These are phyloP conservation scores for Camellia sinensis DNA, from an alignment of 148 eudicot species.

Conservation along the genomic window DNA sequence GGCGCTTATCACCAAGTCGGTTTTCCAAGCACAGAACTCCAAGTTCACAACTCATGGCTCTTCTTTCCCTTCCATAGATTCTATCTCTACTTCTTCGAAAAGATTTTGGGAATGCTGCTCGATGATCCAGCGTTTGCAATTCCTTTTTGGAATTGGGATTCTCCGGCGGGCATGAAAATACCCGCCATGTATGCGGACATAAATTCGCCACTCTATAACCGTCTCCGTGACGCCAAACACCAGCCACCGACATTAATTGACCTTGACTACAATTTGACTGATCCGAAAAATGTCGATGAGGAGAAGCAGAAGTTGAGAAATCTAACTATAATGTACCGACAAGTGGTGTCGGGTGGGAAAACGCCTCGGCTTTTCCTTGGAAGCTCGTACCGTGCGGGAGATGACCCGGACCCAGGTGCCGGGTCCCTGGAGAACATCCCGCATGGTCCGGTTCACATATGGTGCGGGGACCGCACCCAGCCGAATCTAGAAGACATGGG, in stretches of 20 bases:
- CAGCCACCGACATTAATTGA: conserved; percentile 47
- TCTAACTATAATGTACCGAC: conserved; percentile 69
- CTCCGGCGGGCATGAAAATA: conserved; percentile 55
- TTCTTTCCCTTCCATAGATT: conserved; percentile 78
- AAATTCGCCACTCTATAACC: conserved; percentile 43
- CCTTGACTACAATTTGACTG: conserved; percentile 47
- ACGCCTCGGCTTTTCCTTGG: conserved; percentile 62
- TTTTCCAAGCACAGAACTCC: conserved; percentile 54
- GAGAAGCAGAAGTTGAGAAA: conserved; percentile 40
- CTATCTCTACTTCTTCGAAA: conserved; percentile 73
- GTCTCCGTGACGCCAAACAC: conserved; percentile 45
- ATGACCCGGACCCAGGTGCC: conserved; percentile 46
- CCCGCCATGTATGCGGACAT: conserved; percentile 46
- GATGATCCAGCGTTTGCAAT: conserved; percentile 71
- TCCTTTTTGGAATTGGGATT: conserved; percentile 87
- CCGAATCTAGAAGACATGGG: conserved; percentile 74
- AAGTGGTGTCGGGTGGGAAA: conserved; percentile 60
- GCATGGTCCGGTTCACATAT: conserved; percentile 68
- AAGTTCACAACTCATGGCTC: conserved; percentile 82
- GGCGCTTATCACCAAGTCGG: conserved; percentile 82
- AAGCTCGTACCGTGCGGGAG: conserved; percentile 66
- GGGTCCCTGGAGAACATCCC: conserved; percentile 68
- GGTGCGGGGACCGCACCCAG: conserved; percentile 65
- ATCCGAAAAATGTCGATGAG: conserved; percentile 2
- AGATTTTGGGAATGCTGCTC: conserved; percentile 53